Evolutionary conservation across 768 basidiomycete genomes (phyloP), one percentile per base, ranked within the genome.

Genomic region (Suillus bovinus): DNA sequence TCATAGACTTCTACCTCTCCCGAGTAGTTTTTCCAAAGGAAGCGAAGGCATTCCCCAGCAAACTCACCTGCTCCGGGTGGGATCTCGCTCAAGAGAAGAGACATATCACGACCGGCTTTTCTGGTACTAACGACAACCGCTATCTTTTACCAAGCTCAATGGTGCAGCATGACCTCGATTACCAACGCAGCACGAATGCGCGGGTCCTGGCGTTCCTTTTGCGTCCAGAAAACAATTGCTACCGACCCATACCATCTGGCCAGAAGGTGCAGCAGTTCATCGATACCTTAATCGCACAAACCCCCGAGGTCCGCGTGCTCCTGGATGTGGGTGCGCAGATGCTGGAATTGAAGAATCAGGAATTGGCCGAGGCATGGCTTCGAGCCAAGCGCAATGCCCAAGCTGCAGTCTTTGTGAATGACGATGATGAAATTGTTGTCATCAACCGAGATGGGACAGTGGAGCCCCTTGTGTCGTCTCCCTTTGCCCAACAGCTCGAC

Each of bases 261-360:
- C 47, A 46, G 36, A 34, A 49, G 13, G 60, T 74, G 0, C 8
- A 11, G 0, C 24, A 66, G 16, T 59, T 75, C 62, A 63, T 82
- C 22, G 17, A 66, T 1, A 60, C 71, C 22, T 20, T 86, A 4
- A 72, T 75, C 13, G n/a, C 60, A 0, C 76, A 81, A 63, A 59
- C 59, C 1, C 79, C 78, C 4, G 68, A 72, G n/a, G 73, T 85
- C 31, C 75, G 74, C 27, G 82, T 85, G 7, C 68, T 86, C 22
- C 69, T 86, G 17, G 84, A 86, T 49, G 83, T 86, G 14, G 85
- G 84, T 4, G 84, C 84, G 0, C 84, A 86, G 63, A 81, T 86
- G 71, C 70, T 86, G 10, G 84, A 86, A 49, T 71, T 83, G 60
- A 69, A 74, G 27, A 86, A 84, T 62, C 38, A 66, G 2, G 71